Percentiles rank a stretch among this genome's conserved stretches.
These are phyloP conservation scores for Dunaliella primolecta DNA, from an alignment of 139 green algal species.

Conservation along the genomic window DNA sequence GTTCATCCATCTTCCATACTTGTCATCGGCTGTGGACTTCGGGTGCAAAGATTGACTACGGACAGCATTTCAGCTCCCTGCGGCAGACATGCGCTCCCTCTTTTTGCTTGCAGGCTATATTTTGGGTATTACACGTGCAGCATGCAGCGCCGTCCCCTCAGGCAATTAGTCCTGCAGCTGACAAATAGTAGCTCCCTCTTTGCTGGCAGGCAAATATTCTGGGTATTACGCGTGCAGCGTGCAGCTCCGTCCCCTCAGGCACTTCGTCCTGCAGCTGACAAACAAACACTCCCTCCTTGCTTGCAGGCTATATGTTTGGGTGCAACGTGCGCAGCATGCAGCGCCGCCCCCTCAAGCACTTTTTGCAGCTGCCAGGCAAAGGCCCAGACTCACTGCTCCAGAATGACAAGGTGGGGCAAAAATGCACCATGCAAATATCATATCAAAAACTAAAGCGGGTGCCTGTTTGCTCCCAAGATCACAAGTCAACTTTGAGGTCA, in stretches of 20 bases:
- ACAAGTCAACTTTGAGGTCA: too few relatives aligned
- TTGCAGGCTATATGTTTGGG: neutral
- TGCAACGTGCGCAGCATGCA: neutral
- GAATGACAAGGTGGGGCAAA: neutral
- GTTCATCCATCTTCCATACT: too few relatives aligned
- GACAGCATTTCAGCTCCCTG: too few relatives aligned
- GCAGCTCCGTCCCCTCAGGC: too few relatives aligned
- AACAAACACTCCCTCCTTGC: neutral
- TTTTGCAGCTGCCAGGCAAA: neutral
- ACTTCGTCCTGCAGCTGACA: too few relatives aligned
- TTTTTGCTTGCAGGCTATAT: neutral
- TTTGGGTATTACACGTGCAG: neutral
- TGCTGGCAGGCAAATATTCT: neutral
- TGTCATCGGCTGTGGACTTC: too few relatives aligned
- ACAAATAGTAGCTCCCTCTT: neutral
- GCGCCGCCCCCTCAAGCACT: neutral
- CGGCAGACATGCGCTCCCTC: too few relatives aligned
- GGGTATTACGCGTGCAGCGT: neutral
- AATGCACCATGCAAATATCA: too few relatives aligned
- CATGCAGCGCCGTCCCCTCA: neutral
- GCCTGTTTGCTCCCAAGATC: neutral
- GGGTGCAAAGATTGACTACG: too few relatives aligned
- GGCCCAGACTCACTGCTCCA: constrained; percentile 2
- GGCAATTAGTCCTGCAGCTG: neutral
- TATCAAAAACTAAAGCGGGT: too few relatives aligned